Evolutionary conservation across 2,329 filamentous ascomycete species (phyloP).

Genomic region (Penicillium sp.): DNA sequence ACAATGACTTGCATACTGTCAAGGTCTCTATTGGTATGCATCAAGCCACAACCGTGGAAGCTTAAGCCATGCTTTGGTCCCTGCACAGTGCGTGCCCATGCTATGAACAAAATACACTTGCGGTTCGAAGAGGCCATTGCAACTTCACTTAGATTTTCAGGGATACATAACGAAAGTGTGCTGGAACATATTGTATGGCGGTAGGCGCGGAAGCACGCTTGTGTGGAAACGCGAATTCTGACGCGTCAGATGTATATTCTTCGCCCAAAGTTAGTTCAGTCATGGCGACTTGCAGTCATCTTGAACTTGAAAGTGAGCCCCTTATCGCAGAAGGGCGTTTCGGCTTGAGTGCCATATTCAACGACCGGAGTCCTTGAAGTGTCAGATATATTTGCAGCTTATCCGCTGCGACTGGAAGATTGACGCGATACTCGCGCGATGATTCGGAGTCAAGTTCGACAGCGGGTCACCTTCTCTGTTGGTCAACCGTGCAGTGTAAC

Average conservation of each 20-base stretch:
- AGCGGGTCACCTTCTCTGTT: not conserved
- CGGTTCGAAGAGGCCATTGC: not conserved
- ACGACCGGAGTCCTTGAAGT: not conserved
- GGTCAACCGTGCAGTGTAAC: not conserved
- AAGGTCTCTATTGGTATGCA: not conserved
- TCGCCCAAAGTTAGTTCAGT: not conserved
- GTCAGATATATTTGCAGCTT: not conserved
- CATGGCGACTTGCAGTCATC: not conserved
- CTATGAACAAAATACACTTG: not conserved
- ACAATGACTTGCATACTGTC: slow-evolving; percentile 6
- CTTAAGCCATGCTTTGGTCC: not conserved
- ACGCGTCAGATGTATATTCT: not conserved
- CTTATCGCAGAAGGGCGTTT: slow-evolving; percentile 4
- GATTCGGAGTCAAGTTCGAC: not conserved
- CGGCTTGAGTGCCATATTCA: not conserved
- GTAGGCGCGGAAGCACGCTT: not conserved
- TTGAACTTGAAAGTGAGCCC: not conserved
- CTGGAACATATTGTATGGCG: not conserved
- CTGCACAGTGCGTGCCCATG: not conserved
- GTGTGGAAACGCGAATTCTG: not conserved
- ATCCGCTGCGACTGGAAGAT: not conserved
- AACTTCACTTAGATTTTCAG: not conserved
- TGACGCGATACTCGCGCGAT: not conserved
- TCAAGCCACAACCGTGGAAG: not conserved
- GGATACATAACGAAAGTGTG: not conserved